These are phyloP conservation scores for Hemerocallis citrina DNA, from an alignment of 106 monocot species.

Conservation along the genomic window DNA sequence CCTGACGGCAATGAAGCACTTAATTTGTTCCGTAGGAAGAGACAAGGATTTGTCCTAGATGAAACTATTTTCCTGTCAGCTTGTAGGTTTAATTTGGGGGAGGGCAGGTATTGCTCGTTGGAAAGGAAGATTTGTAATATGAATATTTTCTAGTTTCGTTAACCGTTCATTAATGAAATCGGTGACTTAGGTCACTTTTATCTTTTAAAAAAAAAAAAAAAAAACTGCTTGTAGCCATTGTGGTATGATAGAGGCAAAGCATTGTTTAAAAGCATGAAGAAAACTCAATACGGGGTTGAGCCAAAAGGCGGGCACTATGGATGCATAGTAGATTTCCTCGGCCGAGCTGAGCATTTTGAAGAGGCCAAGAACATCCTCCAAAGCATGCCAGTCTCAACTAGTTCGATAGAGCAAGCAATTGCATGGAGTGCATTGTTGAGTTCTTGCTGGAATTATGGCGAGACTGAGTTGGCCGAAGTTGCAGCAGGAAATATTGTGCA, in stretches of 20 bases:
- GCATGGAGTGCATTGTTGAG: conserved; percentile 45
- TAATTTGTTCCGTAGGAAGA: conserved; percentile 17
- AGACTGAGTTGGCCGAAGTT: conserved; percentile 8
- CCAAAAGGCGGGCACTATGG: conserved; percentile 39
- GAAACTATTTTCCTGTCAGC: conserved; percentile 25
- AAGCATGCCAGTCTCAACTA: conserved; percentile 31
- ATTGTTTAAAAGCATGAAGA: conserved; percentile 25
- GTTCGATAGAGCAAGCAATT: conserved; percentile 23
- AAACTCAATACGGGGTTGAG: conserved; percentile 14
- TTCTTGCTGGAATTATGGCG: conserved; percentile 25
- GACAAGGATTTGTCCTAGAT: conserved; percentile 16
- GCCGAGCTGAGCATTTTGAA: conserved; percentile 27
- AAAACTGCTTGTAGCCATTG: conserved; percentile 40
- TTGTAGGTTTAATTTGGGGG: no score
- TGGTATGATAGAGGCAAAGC: conserved; percentile 24
- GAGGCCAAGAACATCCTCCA: conserved; percentile 40
- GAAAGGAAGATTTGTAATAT: no score
- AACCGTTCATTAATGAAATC: no score
- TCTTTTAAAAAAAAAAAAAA: no score
- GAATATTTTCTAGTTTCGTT: no score
- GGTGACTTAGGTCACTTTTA: no score
- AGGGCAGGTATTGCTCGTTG: no score
- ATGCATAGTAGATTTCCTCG: conserved; percentile 44
- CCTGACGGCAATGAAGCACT: conserved; percentile 18
- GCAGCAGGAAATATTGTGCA: conserved; percentile 13